Evolutionary conservation across 2,329 filamentous ascomycete genomes (phyloP), one percentile per base, ranked within the genome.

Genomic region (Xylariaceae sp.): DNA sequence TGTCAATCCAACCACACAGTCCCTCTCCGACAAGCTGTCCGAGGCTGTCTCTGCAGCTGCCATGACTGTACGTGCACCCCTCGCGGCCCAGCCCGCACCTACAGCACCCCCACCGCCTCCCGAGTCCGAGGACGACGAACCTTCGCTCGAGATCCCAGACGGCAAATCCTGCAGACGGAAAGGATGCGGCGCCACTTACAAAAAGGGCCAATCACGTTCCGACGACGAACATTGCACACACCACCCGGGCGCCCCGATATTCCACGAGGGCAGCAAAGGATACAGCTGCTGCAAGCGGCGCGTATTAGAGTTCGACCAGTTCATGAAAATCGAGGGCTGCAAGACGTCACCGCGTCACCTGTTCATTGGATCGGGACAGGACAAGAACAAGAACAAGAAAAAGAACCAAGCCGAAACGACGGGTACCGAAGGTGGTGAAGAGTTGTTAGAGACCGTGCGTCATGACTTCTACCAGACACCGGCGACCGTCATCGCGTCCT

Each of bases 241-340:
- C 68, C 94, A 99, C 72, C 91, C 94, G 0, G 94, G 94, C 3
- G 83, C 81, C 27, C 89, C 94, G 29, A 86, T 99, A 62, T 99
- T 99, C 75, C 94, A 99, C 71, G 94, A 99, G 76, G 94, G 94
- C 37, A 95, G 89, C 74, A 99, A 99, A 76, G 94, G 94, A 1
- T 99, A 94, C 80, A 91, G 85, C 56, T 99, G 94, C 77, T 99
- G 94, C 76, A 97, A 97, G 81, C 80, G 90, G 65, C 82, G 91
- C 39, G 94, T 99, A 55, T 75, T 99, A 56, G 94, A 99, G 69
- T 99, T 99, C 72, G 91, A 99, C 70, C 87, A 97, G 72, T 99
- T 99, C 73, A 85, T 99, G 85, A 94, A 89, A 73, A 92, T 99
- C 56, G 85, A 88, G 64, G 94, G 94, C 1, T 99, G 94, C 74